Percentiles rank a stretch among this genome's conserved stretches.
phyloP scores from a whole-genome alignment of 139 green algal genomes.

The Chlorella sorokiniana region DNA sequence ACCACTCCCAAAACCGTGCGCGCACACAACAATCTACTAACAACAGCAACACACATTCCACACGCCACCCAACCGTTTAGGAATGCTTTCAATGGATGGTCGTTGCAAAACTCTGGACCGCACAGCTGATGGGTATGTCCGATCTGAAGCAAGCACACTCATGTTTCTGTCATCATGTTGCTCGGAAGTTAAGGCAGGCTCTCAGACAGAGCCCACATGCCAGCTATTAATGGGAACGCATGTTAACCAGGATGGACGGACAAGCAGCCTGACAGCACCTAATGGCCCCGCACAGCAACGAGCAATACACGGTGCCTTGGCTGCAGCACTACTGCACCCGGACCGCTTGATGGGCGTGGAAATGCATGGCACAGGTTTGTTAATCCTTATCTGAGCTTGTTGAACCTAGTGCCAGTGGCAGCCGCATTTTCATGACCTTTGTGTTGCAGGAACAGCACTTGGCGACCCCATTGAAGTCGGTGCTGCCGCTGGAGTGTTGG shows the following conservation, averaged over 20 bases:
- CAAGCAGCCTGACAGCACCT: conserved; percentile 63
- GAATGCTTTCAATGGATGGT: conserved; percentile 44
- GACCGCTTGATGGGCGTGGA: conserved; percentile 52
- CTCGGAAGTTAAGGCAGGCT: background rate
- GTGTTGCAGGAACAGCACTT: conserved; percentile 72
- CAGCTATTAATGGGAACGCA: conserved; percentile 1
- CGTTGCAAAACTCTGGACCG: conserved; percentile 63
- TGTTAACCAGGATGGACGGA: conserved; percentile 67
- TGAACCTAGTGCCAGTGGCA: too few relatives aligned
- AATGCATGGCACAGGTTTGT: conserved; percentile 68
- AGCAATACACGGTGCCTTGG: conserved; percentile 52
- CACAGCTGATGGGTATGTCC: conserved; percentile 59
- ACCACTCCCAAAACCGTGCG: background rate
- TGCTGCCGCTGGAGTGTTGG: conserved; percentile 38
- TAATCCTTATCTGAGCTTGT: background rate
- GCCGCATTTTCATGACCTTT: background rate
- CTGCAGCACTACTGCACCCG: background rate
- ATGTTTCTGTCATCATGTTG: too few relatives aligned
- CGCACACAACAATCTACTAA: too few relatives aligned
- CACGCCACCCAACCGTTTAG: background rate
- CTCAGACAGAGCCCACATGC: background rate
- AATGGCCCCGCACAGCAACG: conserved; percentile 62
- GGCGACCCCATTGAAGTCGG: conserved; percentile 90
- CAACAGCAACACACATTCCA: background rate
- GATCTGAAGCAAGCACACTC: conserved; percentile 52